phyloP scores from a whole-genome alignment of 2,329 filamentous ascomycete genomes.

The Cercospora sp. region DNA sequence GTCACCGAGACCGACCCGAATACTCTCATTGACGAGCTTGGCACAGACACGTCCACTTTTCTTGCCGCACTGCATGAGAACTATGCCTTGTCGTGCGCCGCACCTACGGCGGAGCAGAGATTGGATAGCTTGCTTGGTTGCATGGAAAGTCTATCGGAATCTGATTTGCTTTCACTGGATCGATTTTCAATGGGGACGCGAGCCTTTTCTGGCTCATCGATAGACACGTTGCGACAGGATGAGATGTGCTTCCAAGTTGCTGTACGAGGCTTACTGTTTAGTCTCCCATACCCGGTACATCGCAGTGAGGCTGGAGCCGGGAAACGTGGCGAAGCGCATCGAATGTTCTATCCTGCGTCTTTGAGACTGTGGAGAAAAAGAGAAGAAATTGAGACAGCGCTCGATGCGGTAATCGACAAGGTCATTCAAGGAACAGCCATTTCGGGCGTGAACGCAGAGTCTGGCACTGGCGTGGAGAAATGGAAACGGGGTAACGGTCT shows the following conservation, averaged over 20 bases:
- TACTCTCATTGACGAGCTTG: constrained; percentile 84
- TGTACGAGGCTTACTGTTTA: constrained; percentile 81
- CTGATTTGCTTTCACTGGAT: constrained; percentile 78
- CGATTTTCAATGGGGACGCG: constrained; percentile 63
- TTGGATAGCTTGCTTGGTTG: constrained; percentile 82
- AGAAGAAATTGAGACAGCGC: constrained; percentile 75
- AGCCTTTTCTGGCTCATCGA: constrained; percentile 53
- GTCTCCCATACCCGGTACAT: constrained; percentile 82
- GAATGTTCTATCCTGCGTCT: constrained; percentile 90
- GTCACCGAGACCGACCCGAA: constrained; percentile 56
- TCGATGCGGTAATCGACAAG: constrained; percentile 63
- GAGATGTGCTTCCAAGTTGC: constrained; percentile 93
- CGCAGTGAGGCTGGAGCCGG: constrained; percentile 46
- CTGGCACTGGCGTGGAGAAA: constrained; percentile 21
- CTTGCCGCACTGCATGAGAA: constrained; percentile 92
- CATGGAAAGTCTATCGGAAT: constrained; percentile 81
- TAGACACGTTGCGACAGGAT: constrained; percentile 80
- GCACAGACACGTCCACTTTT: constrained; percentile 88
- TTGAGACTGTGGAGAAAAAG: constrained; percentile 79
- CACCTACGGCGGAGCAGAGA: constrained; percentile 59
- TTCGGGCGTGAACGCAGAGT: constrained; percentile 40
- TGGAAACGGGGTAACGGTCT: constrained; percentile 27
- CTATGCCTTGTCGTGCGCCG: constrained; percentile 79
- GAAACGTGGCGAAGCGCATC: constrained; percentile 62
- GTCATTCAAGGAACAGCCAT: constrained; percentile 44